Evolutionary conservation across 306 rosid species (phyloP), one percentile per base, ranked within the genome.

Genomic region (Casuarina glauca): DNA sequence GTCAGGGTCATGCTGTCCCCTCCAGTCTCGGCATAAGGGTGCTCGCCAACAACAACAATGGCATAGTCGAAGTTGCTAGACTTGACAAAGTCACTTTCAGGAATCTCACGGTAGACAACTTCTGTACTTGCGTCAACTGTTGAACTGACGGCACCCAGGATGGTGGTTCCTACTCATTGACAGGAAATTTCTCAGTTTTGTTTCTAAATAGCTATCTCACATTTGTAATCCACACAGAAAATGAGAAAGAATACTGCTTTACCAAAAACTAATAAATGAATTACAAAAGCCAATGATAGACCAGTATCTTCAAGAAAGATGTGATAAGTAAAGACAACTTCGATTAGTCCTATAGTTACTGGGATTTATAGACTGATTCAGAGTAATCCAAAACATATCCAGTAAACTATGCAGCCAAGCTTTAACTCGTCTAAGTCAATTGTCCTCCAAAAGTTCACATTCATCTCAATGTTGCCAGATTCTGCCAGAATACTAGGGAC

Each of bases 11-110:
- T 53, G 86, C 97, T 95, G 83, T 95, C 97, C 16, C 99, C 97
- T 9, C 45, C 74, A 13, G 84, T 85, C 87, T 95, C 99, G 0
- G 97, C 96, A 74, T 95, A 95, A 32, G 97, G 89, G 70, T 81
- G 75, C 89, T 95, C 99, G 0, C 99, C 99, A 61, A 93, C 89
- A 44, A 86, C 96, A 81, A 95, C 86, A 60, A 95, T 84, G 79
- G 97, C 97, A 79, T 91, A 95, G 45, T 84, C 86, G 71, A 95
- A 88, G 67, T 88, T 75, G 83, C 76, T 86, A 71, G 93, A 83
- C 87, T 90, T 93, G 0, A 91, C 89, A 80, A 89, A 95, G 1
- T 79, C 81, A 36, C 80, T 77, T 2, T 93, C 93, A 1, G 97
- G 99, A 84, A 80, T 89, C 83, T 93, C 97, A 0, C 76, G 87